Evolutionary conservation across 1,284 basidiomycete genomes (phyloP), one percentile per base, ranked within the genome.

Genomic region (Cryptococcus sp.): DNA sequence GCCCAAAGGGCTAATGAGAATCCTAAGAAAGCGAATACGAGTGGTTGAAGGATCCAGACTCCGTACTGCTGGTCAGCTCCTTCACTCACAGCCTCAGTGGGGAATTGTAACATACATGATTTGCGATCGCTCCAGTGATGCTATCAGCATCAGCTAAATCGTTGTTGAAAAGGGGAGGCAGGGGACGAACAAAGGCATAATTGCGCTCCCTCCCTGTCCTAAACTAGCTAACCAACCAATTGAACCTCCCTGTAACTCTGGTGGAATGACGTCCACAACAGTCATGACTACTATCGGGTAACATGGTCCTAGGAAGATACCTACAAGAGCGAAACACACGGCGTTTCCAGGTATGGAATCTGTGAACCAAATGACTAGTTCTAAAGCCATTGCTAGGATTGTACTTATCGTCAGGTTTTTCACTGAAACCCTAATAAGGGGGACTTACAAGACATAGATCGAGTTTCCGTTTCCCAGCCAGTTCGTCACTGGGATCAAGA

Each of bases 171-270:
- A n/a, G n/a, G n/a, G 4, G 39, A 46, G 44, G 16, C 10, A 21
- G n/a, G 21, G 3, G 19, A 58, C 63, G 58, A 51, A 67, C 65
- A 86, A 85, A 0, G 85, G 85, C 43, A 87, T 68, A 4, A 84
- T 68, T 0, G 85, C 85, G 44, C 80, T 81, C 10, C 85, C 85
- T 2, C 83, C 80, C 60, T 83, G 82, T 0, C 85, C 85, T 45
- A 86, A 74, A 14, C 81, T 81, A 14, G 70, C 72, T 14, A 67
- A 61, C 81, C 83, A 84, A 1, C 85, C 85, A 31, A 86, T 82
- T n/a, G 81, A 79, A 1, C 78, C 83, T 0, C 81, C 81, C 47
- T 85, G 78, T 9, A 86, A 75, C 77, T 82, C 83, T 7, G 75
- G 76, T 4, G 85, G 85, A 2, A 87, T 69, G 52, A 86, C 54